A percentile compares a stretch with the other conserved stretches of the same genome.
phyloP scores from a whole-genome alignment of 176 grass and related monocot genomes.

The Ananas comosus region DNA sequence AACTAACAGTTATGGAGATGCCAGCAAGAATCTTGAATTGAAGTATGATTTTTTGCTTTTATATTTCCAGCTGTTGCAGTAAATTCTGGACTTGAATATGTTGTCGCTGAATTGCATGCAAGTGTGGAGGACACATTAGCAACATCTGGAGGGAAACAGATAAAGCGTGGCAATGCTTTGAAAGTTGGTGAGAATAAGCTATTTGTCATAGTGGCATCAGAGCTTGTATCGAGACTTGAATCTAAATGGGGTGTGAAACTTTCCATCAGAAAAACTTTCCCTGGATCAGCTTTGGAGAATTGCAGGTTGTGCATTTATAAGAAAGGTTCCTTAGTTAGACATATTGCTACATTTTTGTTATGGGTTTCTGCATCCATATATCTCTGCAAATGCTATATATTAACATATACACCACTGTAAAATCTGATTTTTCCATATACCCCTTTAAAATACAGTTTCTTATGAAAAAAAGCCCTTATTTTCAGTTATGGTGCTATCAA shows the following conservation, averaged over 20 bases:
- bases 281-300: slow-evolving; percentile 76
- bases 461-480: too few relatives aligned
- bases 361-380: too few relatives aligned
- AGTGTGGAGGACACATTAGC: slow-evolving; percentile 26
- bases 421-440: too few relatives aligned
- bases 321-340: too few relatives aligned
- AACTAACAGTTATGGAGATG: too few relatives aligned
- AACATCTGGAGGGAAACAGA: slow-evolving; percentile 37
- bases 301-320: slow-evolving; percentile 43
- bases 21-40: background rate
- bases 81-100: slow-evolving; percentile 71
- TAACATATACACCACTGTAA: background rate
- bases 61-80: slow-evolving; percentile 74
- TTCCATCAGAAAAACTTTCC: slow-evolving; percentile 55
- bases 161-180: slow-evolving; percentile 56
- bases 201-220: slow-evolving; percentile 66
- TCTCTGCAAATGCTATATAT: background rate
- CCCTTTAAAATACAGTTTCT: too few relatives aligned
- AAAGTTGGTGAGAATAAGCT: slow-evolving; percentile 37
- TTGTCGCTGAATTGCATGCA: slow-evolving; percentile 56
- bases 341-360: too few relatives aligned
- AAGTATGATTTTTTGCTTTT: slow-evolving; percentile 17
- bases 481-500: too few relatives aligned
- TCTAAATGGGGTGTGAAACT: slow-evolving; percentile 86
- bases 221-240: slow-evolving; percentile 73